Evolutionary conservation across 2,329 filamentous ascomycete species (phyloP).

Genomic region (Xylariomycetidae sp.): DNA sequence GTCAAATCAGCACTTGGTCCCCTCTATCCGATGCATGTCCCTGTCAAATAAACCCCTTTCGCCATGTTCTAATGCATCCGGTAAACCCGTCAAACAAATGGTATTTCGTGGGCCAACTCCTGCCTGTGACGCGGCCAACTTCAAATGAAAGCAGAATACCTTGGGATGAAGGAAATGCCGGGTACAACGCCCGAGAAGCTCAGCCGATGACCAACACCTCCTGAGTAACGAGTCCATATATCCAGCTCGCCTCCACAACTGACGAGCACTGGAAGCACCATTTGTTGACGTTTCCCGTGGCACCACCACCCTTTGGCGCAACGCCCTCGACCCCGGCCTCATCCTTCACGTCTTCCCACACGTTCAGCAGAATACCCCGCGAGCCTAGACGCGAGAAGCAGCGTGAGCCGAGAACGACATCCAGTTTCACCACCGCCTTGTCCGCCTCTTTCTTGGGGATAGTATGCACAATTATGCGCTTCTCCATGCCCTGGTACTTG

Average conservation of each 20-base stretch:
- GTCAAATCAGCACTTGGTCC: too few relatives aligned
- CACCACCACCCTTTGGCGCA: constrained; percentile 45
- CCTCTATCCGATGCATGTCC: too few relatives aligned
- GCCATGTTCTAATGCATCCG: too few relatives aligned
- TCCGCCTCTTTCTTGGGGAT: constrained; percentile 58
- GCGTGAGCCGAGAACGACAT: constrained; percentile 77
- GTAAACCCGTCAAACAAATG: too few relatives aligned
- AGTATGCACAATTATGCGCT: constrained; percentile 73
- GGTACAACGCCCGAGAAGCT: too few relatives aligned
- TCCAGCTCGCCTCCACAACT: constrained; percentile 47
- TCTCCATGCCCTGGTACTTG: constrained; percentile 65
- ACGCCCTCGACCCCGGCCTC: constrained; percentile 50
- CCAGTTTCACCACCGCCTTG: constrained; percentile 56
- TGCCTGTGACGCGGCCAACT: too few relatives aligned
- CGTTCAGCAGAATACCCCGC: constrained; percentile 80
- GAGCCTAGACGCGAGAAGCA: constrained; percentile 80
- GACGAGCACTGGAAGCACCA: constrained; percentile 58
- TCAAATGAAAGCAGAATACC: constrained; percentile 7
- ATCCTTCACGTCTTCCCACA: constrained; percentile 73
- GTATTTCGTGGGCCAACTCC: too few relatives aligned
- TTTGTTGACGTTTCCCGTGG: constrained; percentile 49
- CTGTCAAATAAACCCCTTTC: too few relatives aligned
- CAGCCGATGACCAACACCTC: constrained; percentile 42
- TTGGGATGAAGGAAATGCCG: constrained; percentile 2
- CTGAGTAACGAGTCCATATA: constrained; percentile 50